Conservation (phyloP, 2,329 filamentous ascomycete species). For the Ascochyta rabiei region DNA sequence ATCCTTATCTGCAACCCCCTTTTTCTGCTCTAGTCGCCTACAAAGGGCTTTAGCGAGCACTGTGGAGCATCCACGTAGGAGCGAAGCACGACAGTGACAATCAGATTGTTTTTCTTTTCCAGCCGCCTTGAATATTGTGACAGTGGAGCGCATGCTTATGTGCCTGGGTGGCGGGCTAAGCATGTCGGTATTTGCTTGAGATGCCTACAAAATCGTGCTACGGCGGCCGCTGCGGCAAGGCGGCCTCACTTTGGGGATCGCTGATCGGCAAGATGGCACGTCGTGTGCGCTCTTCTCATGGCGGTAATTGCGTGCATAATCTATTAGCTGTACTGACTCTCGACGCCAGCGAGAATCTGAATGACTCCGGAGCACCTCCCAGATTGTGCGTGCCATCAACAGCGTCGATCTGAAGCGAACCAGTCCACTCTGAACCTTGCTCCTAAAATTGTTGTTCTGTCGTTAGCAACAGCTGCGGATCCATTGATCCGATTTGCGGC, state of each 20-base stretch:
- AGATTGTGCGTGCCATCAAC: background rate
- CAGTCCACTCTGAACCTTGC: background rate
- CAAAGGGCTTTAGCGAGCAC: constrained; percentile 6
- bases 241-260: constrained; percentile 1
- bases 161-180: background rate
- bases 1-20: constrained; percentile 4
- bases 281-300: background rate
- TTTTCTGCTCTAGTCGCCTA: constrained; percentile 6
- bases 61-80: constrained; percentile 5
- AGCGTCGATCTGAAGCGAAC: background rate
- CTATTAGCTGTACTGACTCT: background rate
- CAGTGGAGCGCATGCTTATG: background rate
- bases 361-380: background rate
- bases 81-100: background rate
- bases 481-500: background rate
- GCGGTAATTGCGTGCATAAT: constrained; percentile 1
- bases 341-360: background rate
- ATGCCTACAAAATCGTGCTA: background rate
- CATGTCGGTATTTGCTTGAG: background rate
- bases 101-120: background rate
- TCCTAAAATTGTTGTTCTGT: background rate
- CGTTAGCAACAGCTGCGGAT: background rate
- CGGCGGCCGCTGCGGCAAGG: constrained; percentile 1
- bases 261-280: background rate
- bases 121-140: background rate